A percentile compares a stretch with the other conserved stretches of the same genome.
These are phyloP conservation scores for Polyporus arcularius DNA, from an alignment of 768 basidiomycete genomes.

Conservation along the genomic window DNA sequence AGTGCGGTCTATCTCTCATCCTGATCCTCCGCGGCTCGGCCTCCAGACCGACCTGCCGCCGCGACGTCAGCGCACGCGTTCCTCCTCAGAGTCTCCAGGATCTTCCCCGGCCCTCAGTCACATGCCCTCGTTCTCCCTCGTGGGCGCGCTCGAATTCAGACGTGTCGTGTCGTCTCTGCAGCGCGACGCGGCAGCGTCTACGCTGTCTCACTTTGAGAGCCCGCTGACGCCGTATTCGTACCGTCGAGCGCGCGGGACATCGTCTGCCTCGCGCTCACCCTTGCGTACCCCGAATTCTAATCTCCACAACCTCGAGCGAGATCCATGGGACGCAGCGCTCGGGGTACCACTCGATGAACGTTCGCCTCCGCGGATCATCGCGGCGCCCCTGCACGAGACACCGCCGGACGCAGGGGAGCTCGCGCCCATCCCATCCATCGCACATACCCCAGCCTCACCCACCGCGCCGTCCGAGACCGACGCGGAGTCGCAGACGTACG, in stretches of 20 bases:
- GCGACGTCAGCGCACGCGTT: conserved; percentile 44
- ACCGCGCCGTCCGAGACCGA: conserved; percentile 41
- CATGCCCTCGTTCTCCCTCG: conserved; percentile 85
- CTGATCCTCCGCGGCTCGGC: conserved; percentile 37
- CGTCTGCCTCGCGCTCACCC: conserved; percentile 39
- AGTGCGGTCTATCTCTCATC: conserved; percentile 40
- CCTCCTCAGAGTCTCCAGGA: conserved; percentile 46
- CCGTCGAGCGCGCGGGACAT: conserved; percentile 19
- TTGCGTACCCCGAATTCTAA: conserved; percentile 7
- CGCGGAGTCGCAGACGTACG: conserved; percentile 46
- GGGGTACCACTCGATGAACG: conserved; percentile 56
- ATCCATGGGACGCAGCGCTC: conserved; percentile 54
- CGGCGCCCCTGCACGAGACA: conserved; percentile 25
- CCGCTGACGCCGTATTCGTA: conserved; percentile 59
- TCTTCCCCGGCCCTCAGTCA: conserved; percentile 42
- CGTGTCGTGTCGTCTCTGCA: conserved; percentile 84
- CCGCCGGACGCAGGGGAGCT: conserved; percentile 5
- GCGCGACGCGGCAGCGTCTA: conserved; percentile 60
- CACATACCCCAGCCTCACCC: conserved; percentile 53
- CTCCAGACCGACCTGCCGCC: conserved; percentile 45
- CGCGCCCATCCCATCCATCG: conserved; percentile 47
- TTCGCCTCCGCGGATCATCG: conserved; percentile 36
- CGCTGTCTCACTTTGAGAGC: conserved; percentile 66
- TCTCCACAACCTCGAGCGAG: conserved; percentile 28
- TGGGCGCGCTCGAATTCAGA: conserved; percentile 95